Base-by-base conservation (phyloP, 208 protist genomes). In the Crithidia expoeki region DNA sequence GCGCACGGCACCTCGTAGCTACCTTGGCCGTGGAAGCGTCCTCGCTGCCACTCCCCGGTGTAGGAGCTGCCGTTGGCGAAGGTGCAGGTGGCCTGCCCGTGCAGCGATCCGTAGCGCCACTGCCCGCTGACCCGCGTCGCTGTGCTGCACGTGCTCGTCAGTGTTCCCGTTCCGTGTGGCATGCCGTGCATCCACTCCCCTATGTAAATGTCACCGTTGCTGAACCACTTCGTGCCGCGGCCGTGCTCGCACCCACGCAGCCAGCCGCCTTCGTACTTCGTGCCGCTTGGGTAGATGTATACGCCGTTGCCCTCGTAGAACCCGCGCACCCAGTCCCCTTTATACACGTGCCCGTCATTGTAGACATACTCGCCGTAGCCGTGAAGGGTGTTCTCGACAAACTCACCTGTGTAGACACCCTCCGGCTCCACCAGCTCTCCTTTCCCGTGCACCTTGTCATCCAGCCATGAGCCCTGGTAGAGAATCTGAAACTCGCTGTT, bases 301-400 rank as follows among this genome's bases (percentile, higher is more conserved):
- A 66, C 83, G 28, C 90, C 94, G 32, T 56, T 82, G 66, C 94
- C 94, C 14, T 97, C 69, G 69, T 86, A 92, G 25, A 88, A 36
- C 23, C 87, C 89, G 49, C 81, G 60, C 3, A 78, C 46, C 89
- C 94, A 98, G 25, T 96, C 90, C 5, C 94, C 94, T 51, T 91
- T 86, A 80, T 97, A 98, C n/a, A 89, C 80, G 67, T 93, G 81
- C n/a, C 92, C 91, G 76, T 94, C 85, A 64, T 85, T 59, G 75
- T 94, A 98, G 14, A 85, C 74, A 69, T 95, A 98, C 77, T 91
- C 83, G 57, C 92, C 92, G 79, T 90, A 94, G 55, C 95, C 93
- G 69, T 94, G 74, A 23, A 94, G 74, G 19, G 62, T 66, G 56
- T 85, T 89, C 64, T 92, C 78, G 25, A 92, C 75, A 69, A 96